Base-by-base conservation (phyloP, 257 asterid species). In the Solanum bulbocastanum region DNA sequence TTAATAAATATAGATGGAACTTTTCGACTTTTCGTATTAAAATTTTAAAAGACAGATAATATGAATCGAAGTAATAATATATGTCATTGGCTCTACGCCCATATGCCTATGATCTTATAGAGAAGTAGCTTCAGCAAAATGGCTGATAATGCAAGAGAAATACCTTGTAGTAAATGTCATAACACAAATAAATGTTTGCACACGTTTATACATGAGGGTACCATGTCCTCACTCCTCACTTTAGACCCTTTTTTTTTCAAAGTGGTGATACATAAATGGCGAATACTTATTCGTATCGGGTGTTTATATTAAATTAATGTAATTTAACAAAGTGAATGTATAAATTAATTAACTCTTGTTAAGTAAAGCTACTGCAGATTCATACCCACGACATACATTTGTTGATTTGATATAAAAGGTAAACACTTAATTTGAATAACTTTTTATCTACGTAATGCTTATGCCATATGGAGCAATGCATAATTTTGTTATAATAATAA, bases 101-200 rank as follows among this genome's bases (percentile, higher is more conserved):
- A 76, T 23, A 9, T 25, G 84, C 84, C 62, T 78, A 78, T 40
- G 33, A 76, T 78, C 36, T 76, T 15, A 76, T 39, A 76, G 83
- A 39, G 7, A 76, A n/a, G 83, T 75, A 75, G 56, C 56, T 75
- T 75, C 33, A 39, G 83, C 83, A 22, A 75, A 75, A 39, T 13
- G 83, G 35, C 56, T 39, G 83, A 39, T 36, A 75, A 75, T 37
- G 56, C 83, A 37, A 23, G 82, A 74, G 83, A 40, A 76, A 78
- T 3, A 40, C 40, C 33, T 40, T 76, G 60, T 78, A 6, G 9
- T 78, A 42, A 25, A 40, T 79, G 37, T 0, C 62, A 25, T 16
- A 27, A 79, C 84, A 79, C 65, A 79, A 42, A 79, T 12, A 75
- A 75, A 75, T 75, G 83, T 49, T 75, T 75, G 83, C 83, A n/a